Evolutionary conservation across 768 basidiomycete species (phyloP), one percentile per base, ranked within the genome.

Genomic region (Tricholoma bakamatsutake): DNA sequence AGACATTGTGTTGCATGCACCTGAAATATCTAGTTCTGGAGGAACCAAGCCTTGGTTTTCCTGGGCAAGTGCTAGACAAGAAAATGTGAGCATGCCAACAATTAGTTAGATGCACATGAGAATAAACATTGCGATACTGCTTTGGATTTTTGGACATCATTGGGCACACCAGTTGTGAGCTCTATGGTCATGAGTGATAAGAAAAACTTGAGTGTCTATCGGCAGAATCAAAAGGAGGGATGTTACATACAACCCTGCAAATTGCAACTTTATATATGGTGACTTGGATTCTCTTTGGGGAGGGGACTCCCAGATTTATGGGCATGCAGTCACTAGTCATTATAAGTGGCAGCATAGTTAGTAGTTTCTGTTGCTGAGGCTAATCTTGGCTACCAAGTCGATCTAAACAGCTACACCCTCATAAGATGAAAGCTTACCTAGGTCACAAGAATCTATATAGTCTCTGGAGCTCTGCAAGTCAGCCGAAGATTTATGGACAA

Each of bases 61-160:
- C 50, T 70, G 71, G 3, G 72, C 63, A 43, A 73, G 71, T 27
- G 77, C 77, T 82, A 63, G 2, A 3, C 15, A 47, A 30, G 18
- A 62, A 52, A 62, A 50, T 40, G 39, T 51, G 40, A 30, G 27
- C 46, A 46, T 37, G 42, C 56, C 13, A 24, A 47, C 21, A 47
- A 6, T 49, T 57, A 34, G 24, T 18, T 43, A 5, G 54, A 48
- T 62, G 24, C 30, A 34, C 40, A 48, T 54, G 21, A 24, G 21
- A 55, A 74, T 82, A 56, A 65, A 88, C 87, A 75, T 62, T 80
- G 77, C 8, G 80, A 69, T 30, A 75, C 80, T 51, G 83, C 64
- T 65, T 80, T 87, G 64, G 91, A 80, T 68, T 80, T 88, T 62
- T 89, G 88, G 55, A 81, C 76, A 53, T 85, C 88, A 62, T 87